phyloP scores from a whole-genome alignment of 129 eudicot species.

The Deinandra increscens region DNA sequence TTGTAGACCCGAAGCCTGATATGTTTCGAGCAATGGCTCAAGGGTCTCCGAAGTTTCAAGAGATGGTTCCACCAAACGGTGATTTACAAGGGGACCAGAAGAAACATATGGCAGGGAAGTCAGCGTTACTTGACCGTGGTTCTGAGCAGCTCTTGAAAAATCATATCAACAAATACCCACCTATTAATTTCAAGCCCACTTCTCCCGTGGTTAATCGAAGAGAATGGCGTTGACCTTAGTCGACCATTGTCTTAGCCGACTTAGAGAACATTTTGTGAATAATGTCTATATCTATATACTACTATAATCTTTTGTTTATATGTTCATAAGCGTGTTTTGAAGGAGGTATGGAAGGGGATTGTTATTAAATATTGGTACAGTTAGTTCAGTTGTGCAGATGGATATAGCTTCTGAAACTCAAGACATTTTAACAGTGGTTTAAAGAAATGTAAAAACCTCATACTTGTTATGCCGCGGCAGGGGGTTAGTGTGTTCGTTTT shows the following conservation, averaged over 20 bases:
- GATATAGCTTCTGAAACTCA: background rate
- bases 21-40: slow-evolving; percentile 45
- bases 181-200: slow-evolving; percentile 43
- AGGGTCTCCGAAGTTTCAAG: slow-evolving; percentile 44
- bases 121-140: slow-evolving; percentile 50
- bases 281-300: slow-evolving; percentile 16
- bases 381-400: slow-evolving; percentile 23
- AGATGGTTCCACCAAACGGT: slow-evolving; percentile 35
- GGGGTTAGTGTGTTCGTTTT: slow-evolving; percentile 25
- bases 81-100: slow-evolving; percentile 47
- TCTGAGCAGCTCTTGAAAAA: slow-evolving; percentile 57
- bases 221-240: slow-evolving; percentile 24
- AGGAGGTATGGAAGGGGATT: slow-evolving; percentile 44
- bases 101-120: slow-evolving; percentile 35
- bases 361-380: slow-evolving; percentile 25
- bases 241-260: slow-evolving; percentile 8
- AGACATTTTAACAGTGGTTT: slow-evolving; percentile 24
- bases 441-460: slow-evolving; percentile 29
- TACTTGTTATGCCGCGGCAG: slow-evolving; percentile 19
- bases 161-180: slow-evolving; percentile 45
- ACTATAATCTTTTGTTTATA: slow-evolving; percentile 5
- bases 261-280: slow-evolving; percentile 15
- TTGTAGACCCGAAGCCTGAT: slow-evolving; percentile 47
- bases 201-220: slow-evolving; percentile 35
- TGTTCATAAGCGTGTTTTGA: slow-evolving; percentile 13